Evolutionary conservation across 805 yeast species (phyloP).

Genomic region (Barnettozyma californica): DNA sequence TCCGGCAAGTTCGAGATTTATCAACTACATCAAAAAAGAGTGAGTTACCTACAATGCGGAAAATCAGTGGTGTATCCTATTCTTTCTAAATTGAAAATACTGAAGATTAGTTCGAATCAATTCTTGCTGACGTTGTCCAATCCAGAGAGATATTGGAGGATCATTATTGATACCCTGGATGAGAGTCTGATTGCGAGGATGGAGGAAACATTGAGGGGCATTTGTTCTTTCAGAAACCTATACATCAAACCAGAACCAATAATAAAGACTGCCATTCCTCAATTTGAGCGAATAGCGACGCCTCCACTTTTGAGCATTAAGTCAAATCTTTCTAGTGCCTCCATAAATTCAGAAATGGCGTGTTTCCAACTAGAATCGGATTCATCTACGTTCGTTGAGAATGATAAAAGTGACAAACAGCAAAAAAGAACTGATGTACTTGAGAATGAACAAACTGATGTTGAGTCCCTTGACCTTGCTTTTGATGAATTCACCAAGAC

Average conservation of each 20-base stretch:
- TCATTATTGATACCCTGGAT: constrained; percentile 29
- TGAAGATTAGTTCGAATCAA: constrained; percentile 42
- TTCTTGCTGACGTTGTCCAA: constrained; percentile 63
- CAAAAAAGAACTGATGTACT: not conserved
- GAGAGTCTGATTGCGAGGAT: constrained; percentile 17
- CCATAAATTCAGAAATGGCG: constrained; percentile 32
- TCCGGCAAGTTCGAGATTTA: constrained; percentile 58
- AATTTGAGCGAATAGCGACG: not conserved
- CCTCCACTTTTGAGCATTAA: constrained; percentile 4
- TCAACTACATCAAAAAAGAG: constrained; percentile 50
- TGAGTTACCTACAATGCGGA: constrained; percentile 59
- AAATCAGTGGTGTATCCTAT: constrained; percentile 64
- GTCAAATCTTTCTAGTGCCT: constrained; percentile 21
- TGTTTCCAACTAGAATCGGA: constrained; percentile 29
- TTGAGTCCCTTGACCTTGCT: constrained; percentile 21
- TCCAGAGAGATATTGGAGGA: constrained; percentile 73
- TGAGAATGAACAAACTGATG: constrained; percentile 9
- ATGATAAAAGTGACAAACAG: not conserved
- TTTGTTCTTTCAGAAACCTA: constrained; percentile 40
- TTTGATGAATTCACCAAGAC: constrained; percentile 17
- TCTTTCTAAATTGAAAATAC: constrained; percentile 54
- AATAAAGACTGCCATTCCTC: not conserved
- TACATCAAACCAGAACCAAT: constrained; percentile 15
- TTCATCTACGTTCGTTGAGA: constrained; percentile 38
- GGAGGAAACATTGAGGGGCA: constrained; percentile 24